Evolutionary conservation across 2,329 filamentous ascomycete genomes (phyloP).

Genomic region (Claviceps cyperi): DNA sequence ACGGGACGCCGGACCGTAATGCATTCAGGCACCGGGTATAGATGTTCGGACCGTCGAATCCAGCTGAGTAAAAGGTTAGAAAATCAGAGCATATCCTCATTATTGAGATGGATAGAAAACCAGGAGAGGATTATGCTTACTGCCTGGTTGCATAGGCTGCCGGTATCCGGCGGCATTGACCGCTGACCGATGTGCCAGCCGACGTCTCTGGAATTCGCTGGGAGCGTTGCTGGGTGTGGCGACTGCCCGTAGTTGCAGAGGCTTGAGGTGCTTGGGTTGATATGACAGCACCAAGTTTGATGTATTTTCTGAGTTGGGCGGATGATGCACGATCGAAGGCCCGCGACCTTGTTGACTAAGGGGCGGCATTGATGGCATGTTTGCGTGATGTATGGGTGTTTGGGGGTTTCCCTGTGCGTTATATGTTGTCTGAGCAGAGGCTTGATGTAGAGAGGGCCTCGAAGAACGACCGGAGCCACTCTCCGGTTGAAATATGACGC

Average conservation of each 20-base stretch:
- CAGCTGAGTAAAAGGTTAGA: constrained; percentile 21
- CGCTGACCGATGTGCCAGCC: constrained; percentile 28
- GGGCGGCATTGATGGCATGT: constrained; percentile 17
- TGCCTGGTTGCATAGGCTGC: constrained; percentile 43
- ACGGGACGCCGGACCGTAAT: constrained; percentile 61
- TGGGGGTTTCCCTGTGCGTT: constrained; percentile 14
- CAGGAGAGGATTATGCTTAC: constrained; percentile 26
- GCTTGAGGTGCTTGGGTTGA: constrained; percentile 49
- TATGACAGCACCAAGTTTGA: constrained; percentile 52
- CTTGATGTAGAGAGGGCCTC: constrained; percentile 39
- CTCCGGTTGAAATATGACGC: constrained; percentile 75
- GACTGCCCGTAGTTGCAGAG: constrained; percentile 55
- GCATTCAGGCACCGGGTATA: constrained; percentile 80
- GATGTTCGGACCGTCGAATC: constrained; percentile 71
- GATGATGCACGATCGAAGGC: constrained; percentile 34
- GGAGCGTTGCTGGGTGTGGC: constrained; percentile 63
- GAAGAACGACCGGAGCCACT: constrained; percentile 49
- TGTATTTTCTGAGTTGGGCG: constrained; percentile 38
- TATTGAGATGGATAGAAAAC: background rate
- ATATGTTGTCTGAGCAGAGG: constrained; percentile 17
- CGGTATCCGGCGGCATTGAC: constrained; percentile 18
- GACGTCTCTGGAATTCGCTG: constrained; percentile 37
- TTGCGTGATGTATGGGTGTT: constrained; percentile 19
- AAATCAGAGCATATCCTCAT: background rate
- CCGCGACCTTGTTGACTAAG: constrained; percentile 21